Evolutionary conservation across 495 filamentous ascomycete genomes (phyloP).

Genomic region (Achaetomiella virescens): DNA sequence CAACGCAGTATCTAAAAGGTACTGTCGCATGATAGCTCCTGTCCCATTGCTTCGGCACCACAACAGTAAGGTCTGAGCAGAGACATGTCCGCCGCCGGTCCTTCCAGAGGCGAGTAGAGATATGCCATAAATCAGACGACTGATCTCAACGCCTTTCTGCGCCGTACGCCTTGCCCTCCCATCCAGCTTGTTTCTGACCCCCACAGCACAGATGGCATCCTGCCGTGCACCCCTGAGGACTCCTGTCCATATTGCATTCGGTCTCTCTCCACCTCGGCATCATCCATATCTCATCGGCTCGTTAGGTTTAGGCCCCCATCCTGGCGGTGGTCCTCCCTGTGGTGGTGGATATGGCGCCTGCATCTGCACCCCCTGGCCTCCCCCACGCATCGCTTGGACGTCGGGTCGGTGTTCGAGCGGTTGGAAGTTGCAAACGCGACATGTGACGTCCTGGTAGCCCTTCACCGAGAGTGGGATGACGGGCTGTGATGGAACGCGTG

Average conservation of each 20-base stretch:
- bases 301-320: slow-evolving; percentile 22
- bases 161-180: not conserved
- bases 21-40: too few relatives aligned
- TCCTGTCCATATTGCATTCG: not conserved
- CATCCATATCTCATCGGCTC: slow-evolving; percentile 35
- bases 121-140: too few relatives aligned
- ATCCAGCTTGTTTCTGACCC: too few relatives aligned
- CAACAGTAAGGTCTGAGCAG: too few relatives aligned
- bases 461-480: slow-evolving; percentile 50
- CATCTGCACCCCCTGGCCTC: slow-evolving; percentile 37
- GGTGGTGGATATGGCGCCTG: slow-evolving; percentile 31
- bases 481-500: slow-evolving; percentile 28
- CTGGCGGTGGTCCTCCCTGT: slow-evolving; percentile 22
- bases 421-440: slow-evolving; percentile 51
- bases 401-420: slow-evolving; percentile 48
- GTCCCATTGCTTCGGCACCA: too few relatives aligned
- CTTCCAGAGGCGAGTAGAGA: too few relatives aligned
- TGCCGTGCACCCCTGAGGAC: not conserved
- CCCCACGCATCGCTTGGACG: slow-evolving; percentile 40
- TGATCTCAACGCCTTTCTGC: not conserved
- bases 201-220: too few relatives aligned
- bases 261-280: not conserved
- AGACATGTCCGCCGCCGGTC: too few relatives aligned
- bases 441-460: slow-evolving; percentile 49
- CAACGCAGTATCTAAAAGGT: too few relatives aligned